These are phyloP conservation scores for Candida manassasensis DNA, from an alignment of 805 yeast species.

Conservation along the genomic window DNA sequence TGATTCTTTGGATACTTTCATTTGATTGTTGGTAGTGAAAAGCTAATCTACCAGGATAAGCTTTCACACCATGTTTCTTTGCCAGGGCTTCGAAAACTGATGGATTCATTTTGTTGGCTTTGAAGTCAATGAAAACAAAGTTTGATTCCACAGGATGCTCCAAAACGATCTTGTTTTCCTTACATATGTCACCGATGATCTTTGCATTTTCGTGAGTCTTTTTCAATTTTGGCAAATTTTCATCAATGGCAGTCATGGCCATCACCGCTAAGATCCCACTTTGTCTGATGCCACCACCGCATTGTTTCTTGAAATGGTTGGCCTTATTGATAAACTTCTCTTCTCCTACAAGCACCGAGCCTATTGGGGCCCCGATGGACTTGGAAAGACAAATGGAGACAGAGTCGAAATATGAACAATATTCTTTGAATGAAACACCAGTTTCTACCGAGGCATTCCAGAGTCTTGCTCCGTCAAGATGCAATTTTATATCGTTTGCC, in stretches of 20 bases:
- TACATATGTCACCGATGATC: conserved; percentile 30
- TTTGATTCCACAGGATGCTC: conserved; percentile 38
- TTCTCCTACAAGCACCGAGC: conserved; percentile 35
- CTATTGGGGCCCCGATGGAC: conserved; percentile 41
- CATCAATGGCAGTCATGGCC: conserved; percentile 40
- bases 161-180: conserved; percentile 23
- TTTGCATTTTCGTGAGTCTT: conserved; percentile 31
- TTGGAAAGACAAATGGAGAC: conserved; percentile 41
- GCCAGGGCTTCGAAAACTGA: conserved; percentile 32
- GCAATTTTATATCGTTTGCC: conserved; percentile 30
- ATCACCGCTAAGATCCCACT: conserved; percentile 36
- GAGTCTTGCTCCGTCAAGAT: conserved; percentile 41
- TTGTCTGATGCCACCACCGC: conserved; percentile 43
- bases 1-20: conserved; percentile 26
- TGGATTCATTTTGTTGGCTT: conserved; percentile 25
- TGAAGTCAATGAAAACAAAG: conserved; percentile 36
- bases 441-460: conserved; percentile 42
- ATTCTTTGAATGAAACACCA: conserved; percentile 35
- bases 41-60: conserved; percentile 51
- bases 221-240: conserved; percentile 29
- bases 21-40: conserved; percentile 33
- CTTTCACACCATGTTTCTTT: conserved; percentile 54
- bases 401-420: conserved; percentile 36
- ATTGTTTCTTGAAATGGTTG: conserved; percentile 42
- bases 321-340: conserved; percentile 32